These are phyloP conservation scores for Marsdenia floribunda DNA, from an alignment of 257 asterid genomes.

Conservation along the genomic window DNA sequence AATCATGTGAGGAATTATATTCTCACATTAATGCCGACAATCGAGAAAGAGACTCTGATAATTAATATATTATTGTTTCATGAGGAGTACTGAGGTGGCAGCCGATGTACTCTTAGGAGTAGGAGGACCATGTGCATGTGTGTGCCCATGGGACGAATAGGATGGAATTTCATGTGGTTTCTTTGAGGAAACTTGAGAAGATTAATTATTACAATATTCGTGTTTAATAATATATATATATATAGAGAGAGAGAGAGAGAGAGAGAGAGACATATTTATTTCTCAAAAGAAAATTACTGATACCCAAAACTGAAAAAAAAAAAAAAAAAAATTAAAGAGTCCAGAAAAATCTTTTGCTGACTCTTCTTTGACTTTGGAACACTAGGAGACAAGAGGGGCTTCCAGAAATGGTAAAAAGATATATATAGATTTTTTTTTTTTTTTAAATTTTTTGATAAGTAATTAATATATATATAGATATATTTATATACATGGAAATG, in stretches of 20 bases:
- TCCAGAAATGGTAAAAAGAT: neutral
- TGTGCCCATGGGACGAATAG: constrained; percentile 13
- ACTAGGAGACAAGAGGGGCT: neutral
- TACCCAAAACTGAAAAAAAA: neutral
- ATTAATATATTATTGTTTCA: constrained; percentile 5
- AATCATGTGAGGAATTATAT: constrained; percentile 4
- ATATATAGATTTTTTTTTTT: too few relatives aligned
- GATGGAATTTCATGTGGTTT: constrained; percentile 28
- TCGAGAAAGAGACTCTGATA: neutral
- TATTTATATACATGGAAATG: neutral
- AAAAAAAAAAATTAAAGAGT: neutral
- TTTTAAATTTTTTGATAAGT: too few relatives aligned
- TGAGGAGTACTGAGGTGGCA: constrained; percentile 1
- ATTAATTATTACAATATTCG: neutral
- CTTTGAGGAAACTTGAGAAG: constrained; percentile 13
- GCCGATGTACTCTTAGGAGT: constrained; percentile 6
- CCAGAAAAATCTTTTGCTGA: neutral
- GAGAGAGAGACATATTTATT: neutral
- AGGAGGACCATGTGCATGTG: constrained; percentile 14
- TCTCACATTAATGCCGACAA: constrained; percentile 8
- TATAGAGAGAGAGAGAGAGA: too few relatives aligned
- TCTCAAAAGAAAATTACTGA: neutral
- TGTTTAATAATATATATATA: neutral
- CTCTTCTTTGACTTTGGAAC: constrained; percentile 4
- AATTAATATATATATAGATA: too few relatives aligned